These are phyloP conservation scores for Geranium incanum DNA, from an alignment of 441 rosid genomes.

Conservation along the genomic window DNA sequence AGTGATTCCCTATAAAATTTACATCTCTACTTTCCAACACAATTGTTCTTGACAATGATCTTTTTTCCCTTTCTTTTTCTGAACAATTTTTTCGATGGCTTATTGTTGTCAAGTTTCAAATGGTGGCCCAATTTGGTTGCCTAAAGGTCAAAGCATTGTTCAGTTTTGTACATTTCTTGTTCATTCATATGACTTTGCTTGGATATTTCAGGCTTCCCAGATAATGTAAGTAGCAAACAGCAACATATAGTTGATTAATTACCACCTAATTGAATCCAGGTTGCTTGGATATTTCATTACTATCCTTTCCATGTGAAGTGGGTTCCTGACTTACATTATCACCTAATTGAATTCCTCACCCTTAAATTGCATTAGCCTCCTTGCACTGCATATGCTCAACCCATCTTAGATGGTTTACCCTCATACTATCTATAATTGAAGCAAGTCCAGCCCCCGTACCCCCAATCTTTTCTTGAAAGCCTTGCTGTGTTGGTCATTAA, in stretches of 20 bases:
- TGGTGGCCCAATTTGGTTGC: neutral
- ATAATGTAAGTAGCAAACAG: neutral
- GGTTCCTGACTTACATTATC: neutral
- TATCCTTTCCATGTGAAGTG: neutral
- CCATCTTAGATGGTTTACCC: no score
- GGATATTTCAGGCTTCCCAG: neutral
- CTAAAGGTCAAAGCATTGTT: neutral
- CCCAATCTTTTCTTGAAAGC: neutral
- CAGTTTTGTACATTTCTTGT: neutral
- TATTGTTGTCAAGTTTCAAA: neutral
- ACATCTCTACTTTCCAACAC: neutral
- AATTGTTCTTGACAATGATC: neutral
- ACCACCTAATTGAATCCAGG: no score
- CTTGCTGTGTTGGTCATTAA: neutral
- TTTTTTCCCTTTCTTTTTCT: neutral
- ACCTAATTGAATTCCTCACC: neutral
- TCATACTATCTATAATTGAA: no score
- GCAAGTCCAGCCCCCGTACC: neutral
- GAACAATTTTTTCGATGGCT: neutral
- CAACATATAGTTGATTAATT: neutral
- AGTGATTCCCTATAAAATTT: neutral
- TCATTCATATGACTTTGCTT: neutral
- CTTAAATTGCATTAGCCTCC: neutral
- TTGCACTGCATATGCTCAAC: no score
- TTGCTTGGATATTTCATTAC: no score